Conservation (phyloP, 2,329 filamentous ascomycete species). For the Claviceps maximensis region DNA sequence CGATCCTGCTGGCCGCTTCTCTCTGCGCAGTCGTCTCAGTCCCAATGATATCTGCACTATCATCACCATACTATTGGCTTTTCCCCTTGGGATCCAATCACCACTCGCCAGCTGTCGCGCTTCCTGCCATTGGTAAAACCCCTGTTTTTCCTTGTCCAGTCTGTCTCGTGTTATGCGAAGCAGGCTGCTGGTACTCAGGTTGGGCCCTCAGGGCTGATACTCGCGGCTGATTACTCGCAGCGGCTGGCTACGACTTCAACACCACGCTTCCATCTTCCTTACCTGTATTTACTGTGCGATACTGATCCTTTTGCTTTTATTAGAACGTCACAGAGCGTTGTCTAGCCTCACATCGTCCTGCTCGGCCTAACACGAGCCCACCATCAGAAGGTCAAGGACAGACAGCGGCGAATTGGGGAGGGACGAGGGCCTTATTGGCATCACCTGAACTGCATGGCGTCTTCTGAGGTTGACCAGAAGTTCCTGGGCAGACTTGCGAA, state of each 20-base stretch:
- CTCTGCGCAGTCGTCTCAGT: background rate
- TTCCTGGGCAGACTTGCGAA: conserved; percentile 83
- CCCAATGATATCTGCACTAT: background rate
- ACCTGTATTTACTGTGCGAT: background rate
- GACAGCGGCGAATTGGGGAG: background rate
- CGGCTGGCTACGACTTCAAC: background rate
- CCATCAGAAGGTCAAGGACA: background rate
- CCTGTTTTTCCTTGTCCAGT: background rate
- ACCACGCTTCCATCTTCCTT: background rate
- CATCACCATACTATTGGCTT: background rate
- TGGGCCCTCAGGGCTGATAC: background rate
- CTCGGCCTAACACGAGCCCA: background rate
- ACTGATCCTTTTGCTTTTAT: background rate
- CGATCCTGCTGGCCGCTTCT: background rate
- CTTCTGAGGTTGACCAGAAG: conserved; percentile 94
- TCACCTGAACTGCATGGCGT: conserved; percentile 55
- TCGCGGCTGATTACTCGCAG: background rate
- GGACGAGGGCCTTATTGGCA: background rate
- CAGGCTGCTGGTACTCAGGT: background rate
- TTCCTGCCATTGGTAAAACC: background rate
- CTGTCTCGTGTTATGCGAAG: background rate
- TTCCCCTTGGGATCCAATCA: conserved; percentile 5
- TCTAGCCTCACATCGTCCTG: background rate
- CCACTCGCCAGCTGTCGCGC: conserved; percentile 4
- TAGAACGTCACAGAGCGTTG: conserved; percentile 1